phyloP scores from a whole-genome alignment of 2,329 filamentous ascomycete species.

The Penicillium brevicompactum region DNA sequence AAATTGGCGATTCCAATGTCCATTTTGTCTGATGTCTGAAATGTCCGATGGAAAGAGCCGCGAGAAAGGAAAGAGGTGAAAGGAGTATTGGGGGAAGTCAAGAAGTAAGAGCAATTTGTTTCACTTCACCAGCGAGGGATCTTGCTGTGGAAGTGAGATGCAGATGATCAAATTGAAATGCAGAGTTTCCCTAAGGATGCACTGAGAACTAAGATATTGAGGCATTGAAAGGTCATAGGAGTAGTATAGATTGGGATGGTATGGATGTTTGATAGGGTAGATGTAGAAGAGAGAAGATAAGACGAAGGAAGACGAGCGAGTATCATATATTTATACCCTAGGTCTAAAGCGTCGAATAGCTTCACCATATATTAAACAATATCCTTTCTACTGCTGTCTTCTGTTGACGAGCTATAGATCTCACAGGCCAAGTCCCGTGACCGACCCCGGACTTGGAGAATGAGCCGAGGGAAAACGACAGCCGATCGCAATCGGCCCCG shows the following conservation, averaged over 20 bases:
- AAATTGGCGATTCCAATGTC: constrained; percentile 58
- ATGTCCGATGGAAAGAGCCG: background rate
- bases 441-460: constrained; percentile 33
- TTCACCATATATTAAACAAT: background rate
- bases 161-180: background rate
- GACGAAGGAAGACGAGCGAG: background rate
- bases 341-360: background rate
- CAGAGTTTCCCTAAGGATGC: background rate
- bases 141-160: background rate
- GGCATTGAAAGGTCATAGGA: background rate
- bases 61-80: background rate
- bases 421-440: constrained; percentile 32
- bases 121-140: background rate
- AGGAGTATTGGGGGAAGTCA: background rate
- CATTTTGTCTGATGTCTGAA: constrained; percentile 45
- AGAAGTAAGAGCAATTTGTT: background rate
- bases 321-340: background rate
- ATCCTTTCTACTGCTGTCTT: background rate
- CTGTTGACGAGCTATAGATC: background rate
- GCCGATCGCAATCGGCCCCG: constrained; percentile 21
- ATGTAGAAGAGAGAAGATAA: background rate
- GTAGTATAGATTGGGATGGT: background rate
- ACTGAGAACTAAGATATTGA: background rate
- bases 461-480: constrained; percentile 39
- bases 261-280: background rate